phyloP scores from a whole-genome alignment of 306 rosid species.

The Prunus dulcis region DNA sequence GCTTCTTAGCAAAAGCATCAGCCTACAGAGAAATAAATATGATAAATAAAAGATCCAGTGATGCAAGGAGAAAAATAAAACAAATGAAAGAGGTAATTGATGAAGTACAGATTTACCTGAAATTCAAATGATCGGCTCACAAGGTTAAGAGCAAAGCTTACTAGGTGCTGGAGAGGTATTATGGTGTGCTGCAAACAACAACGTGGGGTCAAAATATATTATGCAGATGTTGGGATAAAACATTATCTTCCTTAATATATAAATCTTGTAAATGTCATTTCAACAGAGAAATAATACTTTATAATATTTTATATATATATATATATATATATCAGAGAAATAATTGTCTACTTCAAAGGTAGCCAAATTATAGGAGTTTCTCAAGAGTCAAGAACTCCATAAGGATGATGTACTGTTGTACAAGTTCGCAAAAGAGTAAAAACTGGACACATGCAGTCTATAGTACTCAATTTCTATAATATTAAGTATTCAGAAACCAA shows the following conservation, averaged over 20 bases:
- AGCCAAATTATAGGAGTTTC: neutral
- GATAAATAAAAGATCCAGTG: neutral
- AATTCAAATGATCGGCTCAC: conserved; percentile 92
- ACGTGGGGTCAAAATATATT: conserved; percentile 18
- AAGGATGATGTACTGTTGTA: neutral
- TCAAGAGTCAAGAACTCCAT: neutral
- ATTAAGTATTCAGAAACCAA: neutral
- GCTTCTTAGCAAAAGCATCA: conserved; percentile 81
- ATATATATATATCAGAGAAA: neutral
- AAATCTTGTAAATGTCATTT: neutral
- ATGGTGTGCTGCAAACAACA: conserved; percentile 75
- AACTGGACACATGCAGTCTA: neutral
- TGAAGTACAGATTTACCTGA: conserved; percentile 50
- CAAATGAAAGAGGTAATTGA: neutral
- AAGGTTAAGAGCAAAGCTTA: conserved; percentile 87
- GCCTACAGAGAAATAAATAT: conserved; percentile 48
- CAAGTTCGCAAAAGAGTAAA: neutral
- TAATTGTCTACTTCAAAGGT: neutral
- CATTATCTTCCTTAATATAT: neutral
- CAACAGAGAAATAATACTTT: neutral
- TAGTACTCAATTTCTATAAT: neutral
- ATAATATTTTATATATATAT: neutral
- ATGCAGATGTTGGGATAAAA: neutral
- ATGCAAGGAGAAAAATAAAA: neutral
- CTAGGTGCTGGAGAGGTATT: conserved; percentile 82